Evolutionary conservation across 176 grass and related monocot species (phyloP).

Genomic region (Oropetium thomaeum): DNA sequence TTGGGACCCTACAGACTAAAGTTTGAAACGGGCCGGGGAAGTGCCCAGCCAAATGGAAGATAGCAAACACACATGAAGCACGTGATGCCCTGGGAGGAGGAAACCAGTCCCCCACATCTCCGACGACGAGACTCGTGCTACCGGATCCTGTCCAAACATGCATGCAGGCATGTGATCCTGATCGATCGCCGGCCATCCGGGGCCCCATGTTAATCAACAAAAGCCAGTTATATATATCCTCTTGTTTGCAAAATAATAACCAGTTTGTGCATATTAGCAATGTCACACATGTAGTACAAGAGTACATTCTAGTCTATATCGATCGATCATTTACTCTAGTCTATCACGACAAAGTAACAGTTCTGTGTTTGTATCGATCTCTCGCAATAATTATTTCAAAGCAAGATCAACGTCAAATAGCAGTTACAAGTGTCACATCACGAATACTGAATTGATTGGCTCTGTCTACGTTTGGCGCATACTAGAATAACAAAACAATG

Average conservation of each 20-base stretch:
- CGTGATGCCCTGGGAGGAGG: constrained; percentile 53
- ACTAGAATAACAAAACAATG: no score
- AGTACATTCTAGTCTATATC: background rate
- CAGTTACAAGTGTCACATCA: constrained; percentile 27
- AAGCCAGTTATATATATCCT: background rate
- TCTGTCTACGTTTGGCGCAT: background rate
- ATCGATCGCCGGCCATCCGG: background rate
- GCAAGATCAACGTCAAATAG: constrained; percentile 4
- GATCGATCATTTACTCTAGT: no score
- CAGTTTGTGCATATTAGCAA: background rate
- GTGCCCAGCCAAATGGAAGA: constrained; percentile 30
- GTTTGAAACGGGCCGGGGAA: background rate
- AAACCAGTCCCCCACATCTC: constrained; percentile 64
- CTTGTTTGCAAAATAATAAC: background rate
- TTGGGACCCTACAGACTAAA: constrained; percentile 32
- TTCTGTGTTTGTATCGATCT: background rate
- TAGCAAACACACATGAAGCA: no score
- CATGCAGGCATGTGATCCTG: constrained; percentile 20
- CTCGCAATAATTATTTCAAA: background rate
- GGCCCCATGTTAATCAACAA: no score
- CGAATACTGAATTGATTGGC: constrained; percentile 9
- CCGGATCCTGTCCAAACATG: constrained; percentile 16
- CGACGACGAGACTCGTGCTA: constrained; percentile 40
- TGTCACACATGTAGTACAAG: background rate
- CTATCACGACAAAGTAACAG: no score